Base-by-base conservation (phyloP, 202 grass and related monocot genomes). In the Zizania palustris region DNA sequence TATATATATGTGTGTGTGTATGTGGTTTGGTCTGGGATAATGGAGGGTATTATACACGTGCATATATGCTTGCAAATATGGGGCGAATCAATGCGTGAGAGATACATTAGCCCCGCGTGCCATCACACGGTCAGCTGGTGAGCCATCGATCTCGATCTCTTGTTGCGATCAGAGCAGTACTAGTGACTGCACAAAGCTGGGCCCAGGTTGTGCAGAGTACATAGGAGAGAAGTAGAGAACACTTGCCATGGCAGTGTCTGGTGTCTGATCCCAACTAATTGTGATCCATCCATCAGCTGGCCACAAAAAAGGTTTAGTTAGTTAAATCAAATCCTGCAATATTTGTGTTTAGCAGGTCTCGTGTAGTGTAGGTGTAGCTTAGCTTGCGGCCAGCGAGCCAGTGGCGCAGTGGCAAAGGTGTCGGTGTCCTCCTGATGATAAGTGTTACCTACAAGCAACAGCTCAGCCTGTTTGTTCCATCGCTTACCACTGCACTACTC, bases 401-500 rank as follows among this genome's bases (percentile, higher is more conserved):
- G 2, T 28, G 58, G 58, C 55, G 7, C 63, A 11, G 13, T 16
- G 39, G 55, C 75, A 63, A 63, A 54, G 76, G 65, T 85, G 86
- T 88, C 86, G 82, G 86, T 85, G 86, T 61, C 67, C 73, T n/a
- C 16, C 49, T 1, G n/a, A 55, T 55, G 51, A 13, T 18, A 33
- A 53, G 60, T 12, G 16, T 84, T 75, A 57, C 86, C 81, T 88
- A n/a, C 86, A 88, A 81, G 86, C 86, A 88, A 85, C 86, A 77
- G 66, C 86, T 28, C 60, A 65, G 43, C 37, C 45, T 56, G 56
- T 67, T 70, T 78, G 39, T 6, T 57, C 12, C 45, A 11, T 51
- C 39, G 45, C 44, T 36, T 42, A 11, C 48, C 4, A 7, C 70
- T 28, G 45, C 11, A 41, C 56, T 16, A 59, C 38, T 6, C 76